Conservation (phyloP, 2,329 filamentous ascomycete species). For the Ophiocordyceps camponoti-saundersi region DNA sequence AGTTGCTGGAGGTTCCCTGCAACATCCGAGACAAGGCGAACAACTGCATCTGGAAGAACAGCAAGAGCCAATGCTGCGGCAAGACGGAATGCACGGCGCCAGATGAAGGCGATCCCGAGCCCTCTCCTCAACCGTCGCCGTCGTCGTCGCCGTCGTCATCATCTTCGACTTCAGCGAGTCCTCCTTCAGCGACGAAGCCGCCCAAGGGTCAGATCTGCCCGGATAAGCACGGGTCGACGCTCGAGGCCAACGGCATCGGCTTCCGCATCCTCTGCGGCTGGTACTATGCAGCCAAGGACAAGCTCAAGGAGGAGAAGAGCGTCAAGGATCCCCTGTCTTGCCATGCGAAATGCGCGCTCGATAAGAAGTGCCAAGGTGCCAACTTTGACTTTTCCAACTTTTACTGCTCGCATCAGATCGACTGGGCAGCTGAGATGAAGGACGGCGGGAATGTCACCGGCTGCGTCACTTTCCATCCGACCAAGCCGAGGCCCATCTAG, state of each 20-base stretch:
- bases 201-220: not conserved
- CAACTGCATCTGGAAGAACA: conserved; percentile 6
- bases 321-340: not conserved
- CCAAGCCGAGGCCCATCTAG: not conserved
- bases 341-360: not conserved
- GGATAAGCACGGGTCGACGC: not conserved
- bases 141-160: not conserved
- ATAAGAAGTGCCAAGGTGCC: not conserved
- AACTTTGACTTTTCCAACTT: not conserved
- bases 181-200: not conserved
- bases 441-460: not conserved
- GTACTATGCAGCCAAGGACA: not conserved
- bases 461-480: not conserved
- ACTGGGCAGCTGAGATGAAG: not conserved
- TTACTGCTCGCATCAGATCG: not conserved
- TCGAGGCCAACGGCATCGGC: not conserved
- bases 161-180: not conserved
- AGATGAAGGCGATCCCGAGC: not conserved
- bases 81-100: conserved; percentile 1
- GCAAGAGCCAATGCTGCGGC: conserved; percentile 4
- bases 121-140: not conserved
- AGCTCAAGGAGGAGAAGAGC: not conserved
- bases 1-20: conserved; percentile 6
- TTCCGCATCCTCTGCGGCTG: not conserved
- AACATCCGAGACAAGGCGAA: conserved; percentile 4